These are phyloP conservation scores for Flaveria trinervia DNA, from an alignment of 129 eudicot species.

Conservation along the genomic window DNA sequence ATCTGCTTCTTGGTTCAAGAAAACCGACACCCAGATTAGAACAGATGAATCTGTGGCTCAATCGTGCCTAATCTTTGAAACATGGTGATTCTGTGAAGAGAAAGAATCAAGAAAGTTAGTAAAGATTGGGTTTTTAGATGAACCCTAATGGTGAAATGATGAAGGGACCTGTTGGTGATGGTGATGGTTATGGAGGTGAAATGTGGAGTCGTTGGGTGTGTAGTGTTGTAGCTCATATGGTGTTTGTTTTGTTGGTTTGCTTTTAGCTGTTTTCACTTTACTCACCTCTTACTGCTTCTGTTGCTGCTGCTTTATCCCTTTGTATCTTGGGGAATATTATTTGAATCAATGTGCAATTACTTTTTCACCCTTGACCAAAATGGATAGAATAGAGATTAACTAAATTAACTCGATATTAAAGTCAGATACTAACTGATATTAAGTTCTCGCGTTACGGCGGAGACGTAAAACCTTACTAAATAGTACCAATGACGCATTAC, in stretches of 20 bases:
- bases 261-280: constrained; percentile 31
- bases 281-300: not conserved
- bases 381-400: not conserved
- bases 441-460: too few relatives aligned
- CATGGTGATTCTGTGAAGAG: constrained; percentile 30
- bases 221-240: not conserved
- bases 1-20: not conserved
- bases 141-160: constrained; percentile 27
- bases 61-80: constrained; percentile 49
- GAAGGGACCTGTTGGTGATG: constrained; percentile 15
- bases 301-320: constrained; percentile 1
- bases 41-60: not conserved
- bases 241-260: constrained; percentile 31
- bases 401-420: too few relatives aligned
- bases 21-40: not conserved
- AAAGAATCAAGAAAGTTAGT: constrained; percentile 12
- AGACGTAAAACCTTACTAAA: too few relatives aligned
- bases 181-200: constrained; percentile 17
- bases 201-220: constrained; percentile 23
- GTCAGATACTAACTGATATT: too few relatives aligned
- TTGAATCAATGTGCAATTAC: constrained; percentile 6
- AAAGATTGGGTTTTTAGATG: constrained; percentile 1
- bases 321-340: constrained; percentile 20
- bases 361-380: not conserved
- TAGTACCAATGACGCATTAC: too few relatives aligned